Percentiles rank a stretch among this genome's conserved stretches.
These are phyloP conservation scores for Phaffia rhodozyma DNA, from an alignment of 1,284 basidiomycete genomes.

Conservation along the genomic window DNA sequence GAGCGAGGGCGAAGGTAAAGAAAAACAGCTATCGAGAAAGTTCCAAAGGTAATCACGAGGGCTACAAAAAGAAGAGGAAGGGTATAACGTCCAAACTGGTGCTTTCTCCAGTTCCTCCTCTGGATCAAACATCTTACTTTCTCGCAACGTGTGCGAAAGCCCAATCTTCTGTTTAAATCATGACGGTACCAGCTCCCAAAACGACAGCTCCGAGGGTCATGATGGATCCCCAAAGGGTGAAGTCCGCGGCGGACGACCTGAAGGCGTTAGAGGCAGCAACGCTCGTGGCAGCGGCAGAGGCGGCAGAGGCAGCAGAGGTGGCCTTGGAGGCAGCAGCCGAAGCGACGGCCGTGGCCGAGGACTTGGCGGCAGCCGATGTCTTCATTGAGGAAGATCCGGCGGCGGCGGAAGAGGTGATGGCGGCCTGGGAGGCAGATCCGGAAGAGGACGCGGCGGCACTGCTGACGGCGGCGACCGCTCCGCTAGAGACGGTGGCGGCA, in stretches of 20 bases:
- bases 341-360: not conserved
- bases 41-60: not conserved
- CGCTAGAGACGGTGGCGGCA: not conserved
- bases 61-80: too few relatives aligned
- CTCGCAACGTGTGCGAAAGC: not conserved
- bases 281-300: not conserved
- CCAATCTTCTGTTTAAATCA: conserved; percentile 5
- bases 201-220: conserved; percentile 4
- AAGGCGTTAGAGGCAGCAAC: not conserved
- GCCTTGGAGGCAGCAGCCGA: not conserved
- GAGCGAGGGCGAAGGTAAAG: not conserved
- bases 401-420: conserved; percentile 16
- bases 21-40: not conserved
- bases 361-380: not conserved
- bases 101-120: too few relatives aligned
- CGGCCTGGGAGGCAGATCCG: conserved; percentile 6
- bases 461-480: conserved; percentile 1
- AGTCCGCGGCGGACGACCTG: not conserved
- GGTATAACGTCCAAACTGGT: too few relatives aligned
- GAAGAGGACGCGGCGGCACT: conserved; percentile 6
- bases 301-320: not conserved
- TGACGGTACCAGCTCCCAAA: conserved; percentile 13
- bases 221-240: not conserved
- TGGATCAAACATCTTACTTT: too few relatives aligned
- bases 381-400: conserved; percentile 2